Percentiles rank a stretch among this genome's conserved stretches.
These are phyloP conservation scores for Diplodia intermedia DNA, from an alignment of 2,329 filamentous ascomycete genomes.

Conservation along the genomic window DNA sequence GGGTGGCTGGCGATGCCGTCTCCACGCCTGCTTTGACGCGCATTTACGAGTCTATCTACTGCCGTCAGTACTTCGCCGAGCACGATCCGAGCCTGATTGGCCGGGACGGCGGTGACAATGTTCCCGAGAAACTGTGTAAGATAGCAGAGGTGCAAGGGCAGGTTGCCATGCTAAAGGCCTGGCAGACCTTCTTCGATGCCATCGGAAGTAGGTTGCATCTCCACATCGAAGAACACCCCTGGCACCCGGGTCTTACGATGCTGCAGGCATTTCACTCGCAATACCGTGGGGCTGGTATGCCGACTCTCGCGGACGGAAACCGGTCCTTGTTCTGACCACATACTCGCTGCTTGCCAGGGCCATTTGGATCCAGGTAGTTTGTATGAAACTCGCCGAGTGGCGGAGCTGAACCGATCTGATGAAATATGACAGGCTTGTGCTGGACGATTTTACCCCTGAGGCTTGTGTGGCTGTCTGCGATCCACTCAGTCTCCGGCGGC, in stretches of 20 bases:
- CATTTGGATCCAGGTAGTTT: slow-evolving; percentile 43
- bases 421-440: slow-evolving; percentile 38
- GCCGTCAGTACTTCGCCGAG: slow-evolving; percentile 57
- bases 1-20: slow-evolving; percentile 53
- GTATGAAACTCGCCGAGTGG: slow-evolving; percentile 16
- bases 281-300: slow-evolving; percentile 47
- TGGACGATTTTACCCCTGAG: slow-evolving; percentile 45
- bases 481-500: slow-evolving; percentile 42
- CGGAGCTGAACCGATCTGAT: background rate
- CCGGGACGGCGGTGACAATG: slow-evolving; percentile 34
- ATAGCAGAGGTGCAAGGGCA: slow-evolving; percentile 57
- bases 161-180: slow-evolving; percentile 61
- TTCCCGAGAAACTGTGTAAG: slow-evolving; percentile 58
- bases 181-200: slow-evolving; percentile 55
- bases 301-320: slow-evolving; percentile 46
- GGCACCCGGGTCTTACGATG: background rate
- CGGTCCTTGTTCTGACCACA: slow-evolving; percentile 41
- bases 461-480: slow-evolving; percentile 42
- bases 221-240: background rate
- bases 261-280: slow-evolving; percentile 40
- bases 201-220: slow-evolving; percentile 51
- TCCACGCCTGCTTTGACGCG: slow-evolving; percentile 54
- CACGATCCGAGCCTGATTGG: slow-evolving; percentile 43
- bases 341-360: slow-evolving; percentile 37
- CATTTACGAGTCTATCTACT: slow-evolving; percentile 63